Base-by-base conservation (phyloP, 345 rosid genomes). In the Brassica cretica region DNA sequence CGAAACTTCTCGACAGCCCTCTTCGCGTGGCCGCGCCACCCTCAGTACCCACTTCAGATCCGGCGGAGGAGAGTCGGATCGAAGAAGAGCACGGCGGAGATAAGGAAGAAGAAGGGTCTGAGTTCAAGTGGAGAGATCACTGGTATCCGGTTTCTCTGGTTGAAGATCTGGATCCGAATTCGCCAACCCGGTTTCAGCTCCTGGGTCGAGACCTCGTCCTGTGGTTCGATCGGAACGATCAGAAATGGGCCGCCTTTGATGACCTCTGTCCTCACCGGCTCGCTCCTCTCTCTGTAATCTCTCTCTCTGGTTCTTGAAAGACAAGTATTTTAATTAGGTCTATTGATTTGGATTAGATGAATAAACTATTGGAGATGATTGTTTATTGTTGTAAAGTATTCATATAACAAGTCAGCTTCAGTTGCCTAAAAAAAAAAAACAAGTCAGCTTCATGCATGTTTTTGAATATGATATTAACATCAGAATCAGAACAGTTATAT, bases 61-160 rank as follows among this genome's bases (percentile, higher is more conserved):
- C 79, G 33, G 81, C 80, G 32, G 76, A 84, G 49, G 83, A 66
- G 71, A 88, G 77, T 9, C 59, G 66, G 51, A 68, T 81, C 10
- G 87, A 81, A 72, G 89, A 86, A 30, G 96, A 87, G 3, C 51
- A 25, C 71, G 78, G 75, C 6, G 78, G 81, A 70, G 84, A 81
- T 15, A 76, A 68, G 51, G 90, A 88, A 82, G 84, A 87, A 58
- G 76, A 75, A 71, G 88, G 73, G 30, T 82, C 85, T 27, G 92
- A 87, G 80, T 93, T 95, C 67, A 79, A 89, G 15, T 95, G 98
- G 99, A 89, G 91, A 84, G 98, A 95, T 79, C 97, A 95, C 64
- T 95, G 99, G 99, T 93, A 95, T 80, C 97, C 97, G 2, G 94
- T 93, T 84, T 95, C 99, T 44, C 83, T 93, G 64, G 72, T 91